Base-by-base conservation (phyloP, 352 stramenopile genomes). In the Globisporangium acanthophoron region DNA sequence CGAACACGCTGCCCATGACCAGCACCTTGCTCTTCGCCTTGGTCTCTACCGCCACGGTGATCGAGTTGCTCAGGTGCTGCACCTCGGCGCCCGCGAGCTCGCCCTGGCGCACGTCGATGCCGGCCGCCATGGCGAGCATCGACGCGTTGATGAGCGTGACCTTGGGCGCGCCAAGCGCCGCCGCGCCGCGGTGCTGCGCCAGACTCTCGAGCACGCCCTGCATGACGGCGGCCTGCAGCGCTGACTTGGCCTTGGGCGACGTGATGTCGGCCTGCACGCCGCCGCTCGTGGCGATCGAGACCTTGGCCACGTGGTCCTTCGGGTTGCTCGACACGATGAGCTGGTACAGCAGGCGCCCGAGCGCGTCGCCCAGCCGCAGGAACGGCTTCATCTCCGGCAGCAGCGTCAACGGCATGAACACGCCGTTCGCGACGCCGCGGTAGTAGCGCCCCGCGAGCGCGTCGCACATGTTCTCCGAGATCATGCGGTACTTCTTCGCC, bases 351-450 rank as follows among this genome's bases (percentile, higher is more conserved):
- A 93, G 80, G n/a, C 73, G 70, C 18, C 84, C 84, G 11, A 94
- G 72, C n/a, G 79, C 65, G 51, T 92, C 76, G 52, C 77, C 76
- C 46, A 94, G 65, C 16, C 76, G 62, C 40, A 94, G 58, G 67
- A 90, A 94, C 47, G 84, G 84, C 70, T 88, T 76, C 80, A 94
- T 89, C 69, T 94, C 84, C 12, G 79, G 80, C 49, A 85, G 52
- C 24, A 91, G 65, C 51, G 81, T 92, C 15, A 88, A 67, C 33
- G 79, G 78, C 79, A 94, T 86, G 71, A 90, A 92, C 15, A 92
- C 80, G 27, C 74, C 84, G 59, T 94, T 94, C n/a, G 82, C 78
- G 8, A 94, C 81, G 52, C 84, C 84, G 46, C 77, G 80, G 61
- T 81, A 90, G 69, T 90, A 85, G 33, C 81, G 80, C 53, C 79